Evolutionary conservation across 1,284 basidiomycete species (phyloP).

Genomic region (Ustilago shanxiensis): DNA sequence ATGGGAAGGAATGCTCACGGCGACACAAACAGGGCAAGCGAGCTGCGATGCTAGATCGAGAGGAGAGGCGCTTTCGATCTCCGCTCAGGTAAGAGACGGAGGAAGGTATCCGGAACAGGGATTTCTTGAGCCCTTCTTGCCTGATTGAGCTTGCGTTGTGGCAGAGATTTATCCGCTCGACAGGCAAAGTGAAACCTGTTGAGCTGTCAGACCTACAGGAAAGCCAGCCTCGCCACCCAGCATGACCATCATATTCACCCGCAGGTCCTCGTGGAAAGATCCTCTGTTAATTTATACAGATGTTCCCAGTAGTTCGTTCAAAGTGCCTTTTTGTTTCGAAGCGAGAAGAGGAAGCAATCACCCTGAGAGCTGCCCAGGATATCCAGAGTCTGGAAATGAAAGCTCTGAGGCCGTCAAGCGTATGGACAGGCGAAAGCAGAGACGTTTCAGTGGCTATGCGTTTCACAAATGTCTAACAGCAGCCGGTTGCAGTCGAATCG

Average conservation of each 20-base stretch:
- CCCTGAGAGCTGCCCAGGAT: no score
- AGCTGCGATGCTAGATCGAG: constrained; percentile 20
- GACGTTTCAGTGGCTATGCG: background rate
- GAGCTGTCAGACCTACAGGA: constrained; percentile 5
- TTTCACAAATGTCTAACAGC: background rate
- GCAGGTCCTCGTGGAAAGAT: background rate
- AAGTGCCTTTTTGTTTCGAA: no score
- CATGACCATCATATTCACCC: background rate
- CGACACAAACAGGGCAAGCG: background rate
- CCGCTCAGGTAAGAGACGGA: background rate
- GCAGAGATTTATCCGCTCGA: constrained; percentile 2
- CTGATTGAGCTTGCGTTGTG: no score
- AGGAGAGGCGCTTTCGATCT: constrained; percentile 11
- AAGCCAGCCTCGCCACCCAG: background rate
- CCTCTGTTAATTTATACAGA: no score
- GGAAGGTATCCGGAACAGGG: background rate
- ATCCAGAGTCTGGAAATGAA: no score
- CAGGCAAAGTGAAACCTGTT: constrained; percentile 8
- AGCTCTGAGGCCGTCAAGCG: no score
- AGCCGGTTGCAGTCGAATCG: background rate
- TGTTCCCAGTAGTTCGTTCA: no score
- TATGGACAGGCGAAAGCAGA: background rate
- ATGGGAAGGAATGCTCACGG: background rate
- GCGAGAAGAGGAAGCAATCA: no score
- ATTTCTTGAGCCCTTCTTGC: background rate